Evolutionary conservation across 2,329 filamentous ascomycete species (phyloP), one percentile per base, ranked within the genome.

Genomic region (Diaporthe vexans): DNA sequence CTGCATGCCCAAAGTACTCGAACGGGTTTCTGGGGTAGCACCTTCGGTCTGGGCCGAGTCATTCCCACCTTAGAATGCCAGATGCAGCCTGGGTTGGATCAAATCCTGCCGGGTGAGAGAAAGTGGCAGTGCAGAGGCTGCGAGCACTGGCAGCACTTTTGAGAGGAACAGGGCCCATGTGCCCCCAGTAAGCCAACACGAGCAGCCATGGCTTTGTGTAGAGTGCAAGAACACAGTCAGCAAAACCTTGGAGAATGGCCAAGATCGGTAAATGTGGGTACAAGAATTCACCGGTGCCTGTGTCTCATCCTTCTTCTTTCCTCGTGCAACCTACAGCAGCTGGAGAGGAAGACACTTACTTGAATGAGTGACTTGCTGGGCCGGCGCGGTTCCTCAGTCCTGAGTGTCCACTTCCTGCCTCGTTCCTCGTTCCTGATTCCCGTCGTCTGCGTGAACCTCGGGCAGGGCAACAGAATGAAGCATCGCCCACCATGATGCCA

Each of bases 31-130:
- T 46, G 43, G 61, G 46, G 61, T 67, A 52, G 29, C 43, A 37
- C 21, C 35, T 51, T 67, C 43, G 61, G 61, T 67, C 61, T 67
- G 61, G 61, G 63, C 63, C 63, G 63, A 67, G 63, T 67, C 63
- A 67, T 54, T 52, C 46, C 46, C 46, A 52, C 46, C 46, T 4
- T 4, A 13, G 37, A 37, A 19, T 67, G 59, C 19, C 61, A 67
- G 51, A 52, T 35, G 46, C 10, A 52, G 29, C 46, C 13, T 52
- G 61, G 46, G 29, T 17, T 48, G 61, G 61, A 37, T 67, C 33
- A 43, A 21, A 67, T 67, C 63, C 63, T 67, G 21, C 46, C n/a
- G 46, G 8, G 43, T 35, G 21, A 6, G 46, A 37, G 13, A 26
- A 15, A 26, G 63, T 52, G 63, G 63, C 63, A 52, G 63, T 67